A percentile compares a stretch with the other conserved stretches of the same genome.
Evolutionary conservation across 768 basidiomycete genomes (phyloP).

Genomic region (Suillus decipiens): DNA sequence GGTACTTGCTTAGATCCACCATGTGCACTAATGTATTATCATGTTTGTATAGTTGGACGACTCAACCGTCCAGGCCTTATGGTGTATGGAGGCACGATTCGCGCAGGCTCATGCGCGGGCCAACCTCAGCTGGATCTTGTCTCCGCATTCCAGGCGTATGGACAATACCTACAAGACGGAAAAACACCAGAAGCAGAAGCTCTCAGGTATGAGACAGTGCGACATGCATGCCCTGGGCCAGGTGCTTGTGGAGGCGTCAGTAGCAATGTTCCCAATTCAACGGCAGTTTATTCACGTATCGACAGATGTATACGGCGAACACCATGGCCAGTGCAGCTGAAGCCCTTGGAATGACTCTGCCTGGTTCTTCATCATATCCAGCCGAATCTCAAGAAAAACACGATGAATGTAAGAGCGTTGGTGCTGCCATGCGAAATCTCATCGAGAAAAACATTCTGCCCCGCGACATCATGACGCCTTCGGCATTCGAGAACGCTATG

Average conservation of each 20-base stretch:
- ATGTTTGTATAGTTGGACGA: slow-evolving; percentile 67
- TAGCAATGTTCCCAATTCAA: slow-evolving; percentile 19
- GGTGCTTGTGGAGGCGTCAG: slow-evolving; percentile 97
- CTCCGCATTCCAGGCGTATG: slow-evolving; percentile 97
- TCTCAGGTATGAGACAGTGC: slow-evolving; percentile 82
- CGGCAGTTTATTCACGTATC: slow-evolving; percentile 9
- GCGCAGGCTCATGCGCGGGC: slow-evolving; percentile 88
- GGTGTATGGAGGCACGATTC: slow-evolving; percentile 97
- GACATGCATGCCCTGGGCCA: slow-evolving; percentile 95
- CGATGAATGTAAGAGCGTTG: slow-evolving; percentile 79
- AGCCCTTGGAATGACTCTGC: slow-evolving; percentile 93
- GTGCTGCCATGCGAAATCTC: slow-evolving; percentile 82
- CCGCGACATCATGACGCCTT: slow-evolving; percentile 93
- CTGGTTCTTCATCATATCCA: slow-evolving; percentile 96
- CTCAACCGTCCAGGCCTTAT: slow-evolving; percentile 95
- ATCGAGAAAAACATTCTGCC: slow-evolving; percentile 92
- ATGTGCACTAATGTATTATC: slow-evolving; percentile 7
- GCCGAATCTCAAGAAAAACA: slow-evolving; percentile 90
- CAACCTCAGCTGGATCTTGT: slow-evolving; percentile 91
- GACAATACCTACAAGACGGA: slow-evolving; percentile 90
- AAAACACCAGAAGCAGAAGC: slow-evolving; percentile 80
- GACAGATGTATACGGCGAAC: slow-evolving; percentile 95
- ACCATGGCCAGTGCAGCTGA: slow-evolving; percentile 98
- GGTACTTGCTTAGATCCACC: neutral
- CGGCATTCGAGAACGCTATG: slow-evolving; percentile 98